A percentile compares a stretch with the other conserved stretches of the same genome.
Evolutionary conservation across 768 basidiomycete species (phyloP).

Genomic region (Filobasidium wieringae): DNA sequence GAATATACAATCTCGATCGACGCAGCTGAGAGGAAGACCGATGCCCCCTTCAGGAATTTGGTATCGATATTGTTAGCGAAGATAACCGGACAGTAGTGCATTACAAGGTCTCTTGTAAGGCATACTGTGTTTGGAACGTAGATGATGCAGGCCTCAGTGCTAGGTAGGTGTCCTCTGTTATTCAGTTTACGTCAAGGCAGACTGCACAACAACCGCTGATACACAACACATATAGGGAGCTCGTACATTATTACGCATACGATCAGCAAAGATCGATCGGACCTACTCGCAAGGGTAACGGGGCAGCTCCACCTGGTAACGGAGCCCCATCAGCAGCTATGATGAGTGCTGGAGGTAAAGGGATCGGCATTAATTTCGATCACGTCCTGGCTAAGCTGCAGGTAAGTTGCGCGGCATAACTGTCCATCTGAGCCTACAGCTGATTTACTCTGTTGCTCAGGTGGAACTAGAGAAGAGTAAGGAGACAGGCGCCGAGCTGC

Average conservation of each 20-base stretch:
- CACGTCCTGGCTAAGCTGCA: slow-evolving; percentile 80
- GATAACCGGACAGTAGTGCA: slow-evolving; percentile 97
- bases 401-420: slow-evolving; percentile 20
- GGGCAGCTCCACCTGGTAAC: slow-evolving; percentile 39
- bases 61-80: slow-evolving; percentile 96
- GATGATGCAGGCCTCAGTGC: slow-evolving; percentile 53
- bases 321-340: slow-evolving; percentile 39
- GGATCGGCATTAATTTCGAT: slow-evolving; percentile 68
- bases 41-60: slow-evolving; percentile 64
- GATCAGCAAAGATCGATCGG: slow-evolving; percentile 18
- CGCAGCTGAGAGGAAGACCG: neutral
- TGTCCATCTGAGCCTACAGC: neutral
- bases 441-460: slow-evolving; percentile 14
- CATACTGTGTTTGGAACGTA: slow-evolving; percentile 72
- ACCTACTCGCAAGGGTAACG: slow-evolving; percentile 5
- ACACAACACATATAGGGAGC: slow-evolving; percentile 16
- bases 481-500: slow-evolving; percentile 79
- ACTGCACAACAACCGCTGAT: too few relatives aligned
- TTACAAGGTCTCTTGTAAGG: slow-evolving; percentile 94
- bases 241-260: slow-evolving; percentile 27
- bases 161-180: slow-evolving; percentile 18
- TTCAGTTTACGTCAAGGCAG: neutral
- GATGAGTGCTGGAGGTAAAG: slow-evolving; percentile 49
- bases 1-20: neutral
- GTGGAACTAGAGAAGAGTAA: slow-evolving; percentile 90